Conservation (phyloP, 2,329 filamentous ascomycete species). For the Cytospora mali region DNA sequence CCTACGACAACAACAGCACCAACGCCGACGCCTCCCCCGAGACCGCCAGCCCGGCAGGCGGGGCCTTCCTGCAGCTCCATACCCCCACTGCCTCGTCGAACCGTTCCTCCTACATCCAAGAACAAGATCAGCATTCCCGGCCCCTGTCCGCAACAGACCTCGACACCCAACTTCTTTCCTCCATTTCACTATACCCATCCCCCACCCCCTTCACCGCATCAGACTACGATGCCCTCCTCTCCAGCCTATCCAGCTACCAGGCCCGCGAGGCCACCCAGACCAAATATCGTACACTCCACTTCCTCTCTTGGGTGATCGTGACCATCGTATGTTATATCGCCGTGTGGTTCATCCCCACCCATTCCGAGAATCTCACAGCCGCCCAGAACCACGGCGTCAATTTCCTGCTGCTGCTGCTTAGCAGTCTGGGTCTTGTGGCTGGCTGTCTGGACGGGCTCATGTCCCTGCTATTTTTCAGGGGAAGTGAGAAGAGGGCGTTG, state of each 20-base stretch:
- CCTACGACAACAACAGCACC: conserved; percentile 24
- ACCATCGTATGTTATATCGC: conserved; percentile 76
- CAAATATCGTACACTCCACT: conserved; percentile 72
- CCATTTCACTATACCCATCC: conserved; percentile 31
- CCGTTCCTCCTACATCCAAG: conserved; percentile 16
- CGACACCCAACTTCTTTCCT: conserved; percentile 31
- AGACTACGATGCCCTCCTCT: conserved; percentile 68
- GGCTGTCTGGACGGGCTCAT: conserved; percentile 85
- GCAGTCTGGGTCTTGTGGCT: conserved; percentile 73
- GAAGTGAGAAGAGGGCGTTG: conserved; percentile 77
- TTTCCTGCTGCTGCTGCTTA: conserved; percentile 77
- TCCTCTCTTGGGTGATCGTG: conserved; percentile 66
- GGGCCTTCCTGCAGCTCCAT: conserved; percentile 41
- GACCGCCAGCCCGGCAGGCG: conserved; percentile 32
- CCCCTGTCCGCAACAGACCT: conserved; percentile 7
- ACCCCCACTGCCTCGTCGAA: conserved; percentile 37
- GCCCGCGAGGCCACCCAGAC: conserved; percentile 73
- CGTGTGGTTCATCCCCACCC: conserved; percentile 79
- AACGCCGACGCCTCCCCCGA: conserved; percentile 35
- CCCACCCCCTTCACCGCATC: conserved; percentile 23
- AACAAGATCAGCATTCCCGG: conserved; percentile 28
- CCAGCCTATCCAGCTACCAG: conserved; percentile 69
- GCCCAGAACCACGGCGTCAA: conserved; percentile 42
- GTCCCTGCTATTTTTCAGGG: conserved; percentile 87
- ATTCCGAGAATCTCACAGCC: not conserved